Base-by-base conservation (phyloP, 2,329 filamentous ascomycete species). In the Juglanconis sp. region DNA sequence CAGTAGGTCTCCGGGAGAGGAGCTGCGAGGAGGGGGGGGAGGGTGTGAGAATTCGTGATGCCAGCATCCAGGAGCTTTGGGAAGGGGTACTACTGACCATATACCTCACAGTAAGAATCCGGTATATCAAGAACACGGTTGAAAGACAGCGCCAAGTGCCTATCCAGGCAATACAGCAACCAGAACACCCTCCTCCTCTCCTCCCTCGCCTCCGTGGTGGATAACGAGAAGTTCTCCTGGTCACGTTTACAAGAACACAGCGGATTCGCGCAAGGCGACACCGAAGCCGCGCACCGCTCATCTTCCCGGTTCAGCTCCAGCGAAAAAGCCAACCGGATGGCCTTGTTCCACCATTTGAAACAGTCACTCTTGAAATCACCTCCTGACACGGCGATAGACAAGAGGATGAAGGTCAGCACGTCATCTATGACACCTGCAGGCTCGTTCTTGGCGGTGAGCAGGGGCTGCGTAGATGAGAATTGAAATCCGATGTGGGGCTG, bases 291-390 rank as follows among this genome's bases (percentile, higher is more conserved):
- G 49, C 65, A 67, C 10, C 61, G 62, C 54, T 74, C 76, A 57
- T 76, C 76, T 62, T 77, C 73, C 32, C 72, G 69, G 56, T 74
- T 73, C 11, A 77, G 69, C 4, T 72, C 71, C 34, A 78, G 66
- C 1, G 72, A 71, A 15, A 71, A 67, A 13, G 75, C 75, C 32
- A 81, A 66, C 11, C 73, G 65, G 0, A 73, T 66, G 1, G 77
- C 74, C 63, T 79, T 78, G 60, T 72, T 74, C 76, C 76, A 79
- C 79, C 79, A 81, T 60, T 75, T 77, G 56, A 77, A 70, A 60
- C 74, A 76, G 61, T 81, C 79, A 4, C 75, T 74, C 65, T 81
- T 81, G 71, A 78, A 80, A 53, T 80, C 77, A 10, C 77, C 74
- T 0, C 76, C 78, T 0, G 79, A 81, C 4, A 79, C 74, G 0